Base-by-base conservation (phyloP, 495 filamentous ascomycete genomes). In the Hyaloscypha variabilis region DNA sequence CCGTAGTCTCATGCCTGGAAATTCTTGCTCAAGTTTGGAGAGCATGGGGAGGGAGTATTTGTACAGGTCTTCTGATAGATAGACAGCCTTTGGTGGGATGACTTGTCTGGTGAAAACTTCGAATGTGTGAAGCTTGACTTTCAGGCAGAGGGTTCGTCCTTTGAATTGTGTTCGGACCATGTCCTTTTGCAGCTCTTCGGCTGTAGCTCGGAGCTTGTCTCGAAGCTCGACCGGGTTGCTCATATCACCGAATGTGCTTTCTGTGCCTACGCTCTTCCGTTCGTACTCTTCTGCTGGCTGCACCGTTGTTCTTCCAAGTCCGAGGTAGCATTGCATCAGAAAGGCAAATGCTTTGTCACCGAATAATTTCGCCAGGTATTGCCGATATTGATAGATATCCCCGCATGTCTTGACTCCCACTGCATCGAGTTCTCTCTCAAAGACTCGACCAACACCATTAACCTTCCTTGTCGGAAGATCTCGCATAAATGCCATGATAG, bases 61-160 rank as follows among this genome's bases (percentile, higher is more conserved):
- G 74, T 94, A 99, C 17, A 98, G 77, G 67, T 99, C 95, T 50
- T 96, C 90, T 0, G 91, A 89, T 1, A 81, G 76, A 30, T 74
- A 82, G 6, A 97, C 82, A 0, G 92, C 88, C 68, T 89, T 88
- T 2, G 91, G 87, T 11, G 89, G 86, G 42, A 90, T 83, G 14
- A 84, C 83, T 73, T 99, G 95, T 39, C 95, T 79, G 0, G 93
- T 95, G 21, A 91, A 79, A 11, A 98, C 94, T 74, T 97, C 92
- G 70, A 93, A 99, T 0, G 91, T 96, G 70, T 97, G 92, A 13
- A 98, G 79, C 74, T 99, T 99, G 56, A 97, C 84, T 76, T 99
- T 99, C 23, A 99, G 75, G 25, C 91, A 89, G 3, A 99, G 76
- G 1, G 96, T 98, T 6, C 94, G 87, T 6, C 94, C 94, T 75